phyloP scores from a whole-genome alignment of 1,139 yeast genomes.

The Kodamaea ohmeri region DNA sequence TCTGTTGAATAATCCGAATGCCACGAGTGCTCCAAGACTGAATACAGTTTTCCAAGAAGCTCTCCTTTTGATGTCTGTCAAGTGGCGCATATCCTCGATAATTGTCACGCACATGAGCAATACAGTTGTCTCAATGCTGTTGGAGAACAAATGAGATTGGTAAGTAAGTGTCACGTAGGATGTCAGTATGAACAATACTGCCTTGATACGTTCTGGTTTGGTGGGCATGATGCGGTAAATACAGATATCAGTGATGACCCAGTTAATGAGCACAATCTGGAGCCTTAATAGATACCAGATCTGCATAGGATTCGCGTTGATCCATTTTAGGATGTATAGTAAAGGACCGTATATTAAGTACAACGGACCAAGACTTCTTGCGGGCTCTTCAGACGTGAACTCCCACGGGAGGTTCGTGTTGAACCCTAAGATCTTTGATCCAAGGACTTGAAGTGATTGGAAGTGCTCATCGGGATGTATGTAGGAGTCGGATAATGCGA shows the following conservation, averaged over 20 bases:
- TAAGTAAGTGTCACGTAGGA: conserved; percentile 78
- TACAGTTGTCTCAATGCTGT: conserved; percentile 75
- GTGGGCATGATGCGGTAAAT: conserved; percentile 50
- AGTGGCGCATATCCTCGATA: conserved; percentile 43
- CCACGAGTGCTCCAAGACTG: conserved; percentile 49
- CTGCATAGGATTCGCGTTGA: conserved; percentile 38
- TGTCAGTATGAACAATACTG: conserved; percentile 64
- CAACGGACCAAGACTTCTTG: conserved; percentile 72
- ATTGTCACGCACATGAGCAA: conserved; percentile 56
- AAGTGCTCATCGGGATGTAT: conserved; percentile 98
- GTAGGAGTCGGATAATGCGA: conserved; percentile 74
- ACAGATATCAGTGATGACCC: conserved; percentile 58
- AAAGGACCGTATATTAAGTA: conserved; percentile 71
- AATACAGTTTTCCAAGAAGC: neutral
- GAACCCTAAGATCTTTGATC: conserved; percentile 48
- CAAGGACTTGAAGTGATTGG: conserved; percentile 77
- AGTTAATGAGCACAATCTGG: conserved; percentile 53
- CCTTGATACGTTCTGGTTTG: conserved; percentile 62
- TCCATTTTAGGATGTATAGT: conserved; percentile 28
- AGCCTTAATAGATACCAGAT: conserved; percentile 59
- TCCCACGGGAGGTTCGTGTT: conserved; percentile 81
- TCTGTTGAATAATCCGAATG: conserved; percentile 79
- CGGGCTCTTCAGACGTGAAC: conserved; percentile 54
- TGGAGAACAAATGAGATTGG: conserved; percentile 88
- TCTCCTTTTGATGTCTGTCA: conserved; percentile 16